Base-by-base conservation (phyloP, 108 stramenopile genomes). In the Mediolabrus comicus region DNA sequence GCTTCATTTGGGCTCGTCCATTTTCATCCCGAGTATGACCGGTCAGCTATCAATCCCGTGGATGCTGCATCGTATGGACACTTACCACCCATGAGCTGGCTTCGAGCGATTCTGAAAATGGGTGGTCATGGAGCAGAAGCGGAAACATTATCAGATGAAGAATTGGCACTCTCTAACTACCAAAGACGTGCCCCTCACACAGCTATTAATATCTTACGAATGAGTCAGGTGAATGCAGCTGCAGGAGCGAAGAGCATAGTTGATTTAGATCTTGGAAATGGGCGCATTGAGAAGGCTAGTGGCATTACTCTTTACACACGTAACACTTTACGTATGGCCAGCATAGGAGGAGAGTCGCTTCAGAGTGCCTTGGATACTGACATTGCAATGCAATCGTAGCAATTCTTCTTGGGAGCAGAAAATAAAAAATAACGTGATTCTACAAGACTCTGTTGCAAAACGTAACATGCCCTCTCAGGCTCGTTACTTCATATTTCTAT, bases 141-240 rank as follows among this genome's bases (percentile, higher is more conserved):
- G 8, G 60, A 73, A 36, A 55, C 73, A 33, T 60, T 89, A 19
- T 64, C 82, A 13, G 87, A 91, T 49, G 84, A 88, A 1, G 67
- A 88, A 24, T 39, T 88, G 27, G 51, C 57, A 24, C 76, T 82
- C 4, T 73, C 77, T 36, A 86, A 89, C 52, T 89, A 84, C 61
- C 85, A 86, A 53, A 80, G 91, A 28, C 66, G 85, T 43, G 81
- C 91, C 10, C 91, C 91, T 0, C 69, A 84, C n/a, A 84, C 87
- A 17, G 86, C 85, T 19, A 76, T 92, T 51, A 73, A 87, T 34
- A 86, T 91, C 49, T 55, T 80, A 34, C 71, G 86, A 24, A 84
- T 82, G 46, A 67, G 67, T 5, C 79, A 81, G 68, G 67, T 78
- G 27, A 75, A 75, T 27, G 68, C 68, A n/a, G 76, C 72, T 2